phyloP scores from a whole-genome alignment of 106 monocot species.

The Allium sativum region DNA sequence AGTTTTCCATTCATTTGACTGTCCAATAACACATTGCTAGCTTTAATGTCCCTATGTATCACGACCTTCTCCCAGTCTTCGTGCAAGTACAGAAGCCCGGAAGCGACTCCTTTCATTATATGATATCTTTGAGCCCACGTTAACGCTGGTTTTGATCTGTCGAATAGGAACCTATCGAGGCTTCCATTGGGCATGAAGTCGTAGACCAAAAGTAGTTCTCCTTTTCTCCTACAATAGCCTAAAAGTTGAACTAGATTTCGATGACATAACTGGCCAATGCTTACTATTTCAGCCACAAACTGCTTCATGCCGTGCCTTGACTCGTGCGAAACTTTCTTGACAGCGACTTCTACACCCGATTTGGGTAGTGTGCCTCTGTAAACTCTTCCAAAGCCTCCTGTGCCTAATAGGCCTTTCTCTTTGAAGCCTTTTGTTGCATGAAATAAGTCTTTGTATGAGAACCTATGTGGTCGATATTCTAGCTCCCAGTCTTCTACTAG shows the following conservation, averaged over 20 bases:
- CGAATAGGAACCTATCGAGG: slow-evolving; percentile 3
- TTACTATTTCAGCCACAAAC: slow-evolving; percentile 11
- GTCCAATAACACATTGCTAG: slow-evolving; percentile 10
- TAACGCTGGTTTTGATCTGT: not conserved
- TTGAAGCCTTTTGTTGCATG: slow-evolving; percentile 7
- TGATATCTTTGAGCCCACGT: slow-evolving; percentile 4
- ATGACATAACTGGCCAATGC: slow-evolving; percentile 12
- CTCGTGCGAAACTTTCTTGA: slow-evolving; percentile 9
- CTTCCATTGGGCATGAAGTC: slow-evolving; percentile 12
- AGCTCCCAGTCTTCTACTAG: slow-evolving; percentile 15
- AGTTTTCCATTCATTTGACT: slow-evolving; percentile 6
- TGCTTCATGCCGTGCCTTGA: slow-evolving; percentile 11
- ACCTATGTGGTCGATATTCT: slow-evolving; percentile 9
- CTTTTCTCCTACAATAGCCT: slow-evolving; percentile 13
- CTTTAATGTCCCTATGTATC: slow-evolving; percentile 10
- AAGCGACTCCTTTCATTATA: slow-evolving; percentile 7
- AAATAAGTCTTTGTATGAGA: slow-evolving; percentile 15
- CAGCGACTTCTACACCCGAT: slow-evolving; percentile 2
- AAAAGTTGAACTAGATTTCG: slow-evolving; percentile 12
- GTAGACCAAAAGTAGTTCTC: slow-evolving; percentile 13
- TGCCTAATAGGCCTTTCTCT: not conserved
- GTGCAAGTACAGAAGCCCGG: slow-evolving; percentile 9
- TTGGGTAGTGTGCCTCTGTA: slow-evolving; percentile 7
- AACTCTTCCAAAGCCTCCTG: slow-evolving; percentile 12
- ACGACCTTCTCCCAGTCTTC: slow-evolving; percentile 18